Percentiles rank a stretch among this genome's conserved stretches.
phyloP scores from a whole-genome alignment of 2,329 filamentous ascomycete genomes.

The Fusarium longipes region DNA sequence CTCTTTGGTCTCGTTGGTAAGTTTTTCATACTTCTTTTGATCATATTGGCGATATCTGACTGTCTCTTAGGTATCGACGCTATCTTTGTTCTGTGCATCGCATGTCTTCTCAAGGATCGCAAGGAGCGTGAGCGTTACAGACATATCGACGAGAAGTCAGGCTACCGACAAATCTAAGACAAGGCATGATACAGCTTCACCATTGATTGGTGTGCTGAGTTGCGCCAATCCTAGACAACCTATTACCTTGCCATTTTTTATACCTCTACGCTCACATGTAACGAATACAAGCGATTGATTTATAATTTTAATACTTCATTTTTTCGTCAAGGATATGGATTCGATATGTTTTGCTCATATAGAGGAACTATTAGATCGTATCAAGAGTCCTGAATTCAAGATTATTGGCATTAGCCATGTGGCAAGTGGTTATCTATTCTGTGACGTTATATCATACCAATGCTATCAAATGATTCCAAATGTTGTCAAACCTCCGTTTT shows the following conservation, averaged over 20 bases:
- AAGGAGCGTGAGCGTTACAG: conserved; percentile 83
- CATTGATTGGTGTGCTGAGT: conserved; percentile 18
- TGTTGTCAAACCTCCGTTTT: conserved; percentile 44
- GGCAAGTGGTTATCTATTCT: conserved; percentile 6
- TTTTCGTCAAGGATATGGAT: conserved; percentile 3
- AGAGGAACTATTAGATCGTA: neutral
- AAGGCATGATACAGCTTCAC: neutral
- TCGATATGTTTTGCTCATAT: neutral
- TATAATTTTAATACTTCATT: conserved; percentile 30
- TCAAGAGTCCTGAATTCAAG: conserved; percentile 8
- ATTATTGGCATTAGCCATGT: neutral
- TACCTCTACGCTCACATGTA: conserved; percentile 27
- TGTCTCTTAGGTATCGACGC: conserved; percentile 66
- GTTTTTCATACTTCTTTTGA: conserved; percentile 32
- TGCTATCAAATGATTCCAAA: conserved; percentile 40
- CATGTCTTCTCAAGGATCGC: conserved; percentile 82
- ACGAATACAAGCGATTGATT: conserved; percentile 23
- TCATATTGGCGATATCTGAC: conserved; percentile 3
- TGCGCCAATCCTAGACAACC: conserved; percentile 10
- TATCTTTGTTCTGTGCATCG: conserved; percentile 75
- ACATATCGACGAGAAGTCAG: conserved; percentile 83
- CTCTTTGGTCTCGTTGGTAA: conserved; percentile 81
- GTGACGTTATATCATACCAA: conserved; percentile 11
- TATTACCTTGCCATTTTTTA: conserved; percentile 12
- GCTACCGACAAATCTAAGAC: conserved; percentile 60